phyloP scores from a whole-genome alignment of 306 rosid species.

The Fragaria nilgerrensis region DNA sequence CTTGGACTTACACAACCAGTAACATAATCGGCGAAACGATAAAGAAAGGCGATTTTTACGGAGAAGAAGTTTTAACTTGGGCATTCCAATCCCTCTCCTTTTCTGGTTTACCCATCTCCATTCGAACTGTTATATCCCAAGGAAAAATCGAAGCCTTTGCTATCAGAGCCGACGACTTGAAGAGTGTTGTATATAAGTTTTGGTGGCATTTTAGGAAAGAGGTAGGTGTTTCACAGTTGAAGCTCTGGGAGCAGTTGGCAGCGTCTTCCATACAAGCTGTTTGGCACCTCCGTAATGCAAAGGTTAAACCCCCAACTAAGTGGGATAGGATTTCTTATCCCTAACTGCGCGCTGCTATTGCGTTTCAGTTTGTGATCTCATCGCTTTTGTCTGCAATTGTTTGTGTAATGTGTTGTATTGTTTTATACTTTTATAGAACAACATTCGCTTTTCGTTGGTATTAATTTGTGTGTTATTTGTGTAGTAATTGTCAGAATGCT shows the following conservation, averaged over 20 bases:
- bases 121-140: background rate
- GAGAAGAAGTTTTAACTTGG: background rate
- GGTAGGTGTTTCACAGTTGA: background rate
- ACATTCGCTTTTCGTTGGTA: too few species aligned
- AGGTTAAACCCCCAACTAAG: background rate
- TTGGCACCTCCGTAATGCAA: background rate
- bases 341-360: too few species aligned
- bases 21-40: background rate
- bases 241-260: background rate
- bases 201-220: background rate
- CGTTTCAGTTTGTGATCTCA: too few species aligned
- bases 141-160: background rate
- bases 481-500: too few species aligned
- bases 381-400: too few species aligned
- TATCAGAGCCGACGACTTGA: background rate
- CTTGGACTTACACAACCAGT: background rate
- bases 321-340: background rate
- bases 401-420: too few species aligned
- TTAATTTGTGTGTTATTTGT: too few species aligned
- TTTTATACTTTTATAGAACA: too few species aligned
- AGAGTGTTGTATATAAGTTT: background rate
- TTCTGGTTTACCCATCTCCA: background rate
- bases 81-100: background rate
- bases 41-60: background rate
- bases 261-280: background rate